Conservation (phyloP, 2,329 filamentous ascomycete genomes). For the Ophiocordyceps camponoti-leonardi region DNA sequence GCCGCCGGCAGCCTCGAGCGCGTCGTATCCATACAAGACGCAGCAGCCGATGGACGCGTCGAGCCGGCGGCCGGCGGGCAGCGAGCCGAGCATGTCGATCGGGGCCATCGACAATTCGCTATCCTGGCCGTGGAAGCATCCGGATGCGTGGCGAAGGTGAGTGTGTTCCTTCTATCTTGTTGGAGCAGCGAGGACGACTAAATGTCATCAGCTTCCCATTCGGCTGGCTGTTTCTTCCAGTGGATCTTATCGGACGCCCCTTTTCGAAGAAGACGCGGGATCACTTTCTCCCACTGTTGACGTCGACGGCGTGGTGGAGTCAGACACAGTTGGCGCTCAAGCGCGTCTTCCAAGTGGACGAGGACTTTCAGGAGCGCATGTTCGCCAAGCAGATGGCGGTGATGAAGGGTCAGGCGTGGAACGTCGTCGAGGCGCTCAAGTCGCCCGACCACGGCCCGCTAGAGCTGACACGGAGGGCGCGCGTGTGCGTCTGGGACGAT, state of each 20-base stretch:
- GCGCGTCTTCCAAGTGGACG: constrained; percentile 75
- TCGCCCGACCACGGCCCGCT: constrained; percentile 81
- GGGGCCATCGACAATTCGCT: constrained; percentile 96
- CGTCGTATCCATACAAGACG: constrained; percentile 51
- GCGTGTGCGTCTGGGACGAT: constrained; percentile 97
- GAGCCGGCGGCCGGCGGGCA: constrained; percentile 25
- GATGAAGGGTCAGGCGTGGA: constrained; percentile 99
- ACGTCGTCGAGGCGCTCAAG: constrained; percentile 95
- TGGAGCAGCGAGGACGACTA: neutral
- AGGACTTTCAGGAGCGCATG: constrained; percentile 97
- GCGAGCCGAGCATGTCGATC: constrained; percentile 48
- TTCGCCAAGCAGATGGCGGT: constrained; percentile 96
- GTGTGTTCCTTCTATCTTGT: neutral
- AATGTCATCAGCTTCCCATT: constrained; percentile 58
- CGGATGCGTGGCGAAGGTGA: constrained; percentile 62
- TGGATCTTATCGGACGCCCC: constrained; percentile 87
- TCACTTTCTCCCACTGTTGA: constrained; percentile 90
- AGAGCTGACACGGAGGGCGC: constrained; percentile 74
- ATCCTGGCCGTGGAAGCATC: constrained; percentile 98
- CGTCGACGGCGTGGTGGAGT: constrained; percentile 92
- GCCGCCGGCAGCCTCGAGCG: constrained; percentile 20
- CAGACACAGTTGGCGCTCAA: constrained; percentile 81
- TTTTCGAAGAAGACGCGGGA: constrained; percentile 88
- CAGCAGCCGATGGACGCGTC: constrained; percentile 75
- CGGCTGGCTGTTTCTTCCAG: constrained; percentile 93